Evolutionary conservation across 768 basidiomycete genomes (phyloP).

Genomic region (Serendipita indica): DNA sequence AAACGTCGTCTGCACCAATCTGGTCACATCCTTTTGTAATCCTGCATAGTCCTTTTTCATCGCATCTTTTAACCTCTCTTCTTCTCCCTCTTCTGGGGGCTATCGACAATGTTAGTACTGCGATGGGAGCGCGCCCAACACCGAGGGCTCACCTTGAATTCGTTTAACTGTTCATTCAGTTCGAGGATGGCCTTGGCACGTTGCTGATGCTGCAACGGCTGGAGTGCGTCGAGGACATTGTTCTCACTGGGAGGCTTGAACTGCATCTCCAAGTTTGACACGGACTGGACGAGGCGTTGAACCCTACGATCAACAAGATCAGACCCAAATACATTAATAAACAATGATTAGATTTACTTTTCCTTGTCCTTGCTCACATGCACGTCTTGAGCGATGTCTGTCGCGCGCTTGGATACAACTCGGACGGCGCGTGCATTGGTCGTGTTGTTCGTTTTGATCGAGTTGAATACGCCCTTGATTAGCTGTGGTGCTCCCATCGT

Average conservation of each 20-base stretch:
- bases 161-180: background rate
- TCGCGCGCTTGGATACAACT: background rate
- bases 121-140: too few relatives aligned
- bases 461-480: background rate
- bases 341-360: background rate
- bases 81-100: background rate
- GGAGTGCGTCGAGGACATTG: background rate
- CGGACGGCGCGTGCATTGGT: background rate
- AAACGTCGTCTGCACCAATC: background rate
- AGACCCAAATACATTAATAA: too few relatives aligned
- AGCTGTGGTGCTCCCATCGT: background rate
- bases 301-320: too few relatives aligned
- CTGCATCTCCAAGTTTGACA: background rate
- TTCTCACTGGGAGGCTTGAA: background rate
- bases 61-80: background rate
- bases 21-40: background rate
- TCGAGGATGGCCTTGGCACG: background rate
- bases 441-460: conserved; percentile 2
- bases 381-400: background rate
- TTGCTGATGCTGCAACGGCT: background rate
- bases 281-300: too few relatives aligned
- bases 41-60: background rate
- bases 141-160: background rate
- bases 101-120: background rate
- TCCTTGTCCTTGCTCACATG: background rate